Evolutionary conservation across 345 rosid genomes (phyloP).

Genomic region (Cochlearia excelsa): DNA sequence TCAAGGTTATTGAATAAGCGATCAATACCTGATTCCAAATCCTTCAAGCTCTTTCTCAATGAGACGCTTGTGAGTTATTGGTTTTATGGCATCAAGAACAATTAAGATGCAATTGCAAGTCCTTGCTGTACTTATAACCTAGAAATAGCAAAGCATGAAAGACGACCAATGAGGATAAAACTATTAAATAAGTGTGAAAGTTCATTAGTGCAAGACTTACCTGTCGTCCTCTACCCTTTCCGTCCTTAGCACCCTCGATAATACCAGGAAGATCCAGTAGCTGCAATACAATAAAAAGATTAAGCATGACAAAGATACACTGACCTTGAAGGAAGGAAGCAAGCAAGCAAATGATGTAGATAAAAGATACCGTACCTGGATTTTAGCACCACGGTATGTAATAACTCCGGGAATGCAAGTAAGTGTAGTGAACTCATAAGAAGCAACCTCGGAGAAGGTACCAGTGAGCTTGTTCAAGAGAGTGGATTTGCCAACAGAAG

Average conservation of each 20-base stretch:
- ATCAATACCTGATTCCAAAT: slow-evolving; percentile 90
- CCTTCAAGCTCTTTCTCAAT: slow-evolving; percentile 99
- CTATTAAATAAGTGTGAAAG: neutral
- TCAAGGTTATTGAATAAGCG: slow-evolving; percentile 4
- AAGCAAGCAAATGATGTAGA: no score
- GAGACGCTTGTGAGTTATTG: slow-evolving; percentile 96
- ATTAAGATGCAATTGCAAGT: slow-evolving; percentile 84
- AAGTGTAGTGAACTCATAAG: slow-evolving; percentile 93
- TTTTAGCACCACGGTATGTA: slow-evolving; percentile 89
- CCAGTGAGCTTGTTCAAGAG: slow-evolving; percentile 90
- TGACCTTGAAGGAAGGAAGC: neutral
- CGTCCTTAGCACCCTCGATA: slow-evolving; percentile 99
- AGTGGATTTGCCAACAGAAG: slow-evolving; percentile 98
- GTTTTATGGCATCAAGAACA: slow-evolving; percentile 97
- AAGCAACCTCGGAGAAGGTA: slow-evolving; percentile 98
- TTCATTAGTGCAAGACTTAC: slow-evolving; percentile 34
- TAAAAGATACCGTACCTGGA: slow-evolving; percentile 53
- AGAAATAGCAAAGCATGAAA: slow-evolving; percentile 25
- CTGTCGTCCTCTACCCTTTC: slow-evolving; percentile 99
- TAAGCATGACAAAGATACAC: no score
- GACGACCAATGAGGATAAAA: neutral
- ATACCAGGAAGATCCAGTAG: slow-evolving; percentile 96
- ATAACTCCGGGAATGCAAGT: slow-evolving; percentile 98
- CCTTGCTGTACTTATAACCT: slow-evolving; percentile 98
- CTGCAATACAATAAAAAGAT: slow-evolving; percentile 42